These are phyloP conservation scores for Pseudogymnoascus verrucosus DNA, from an alignment of 2,329 filamentous ascomycete species.

Conservation along the genomic window DNA sequence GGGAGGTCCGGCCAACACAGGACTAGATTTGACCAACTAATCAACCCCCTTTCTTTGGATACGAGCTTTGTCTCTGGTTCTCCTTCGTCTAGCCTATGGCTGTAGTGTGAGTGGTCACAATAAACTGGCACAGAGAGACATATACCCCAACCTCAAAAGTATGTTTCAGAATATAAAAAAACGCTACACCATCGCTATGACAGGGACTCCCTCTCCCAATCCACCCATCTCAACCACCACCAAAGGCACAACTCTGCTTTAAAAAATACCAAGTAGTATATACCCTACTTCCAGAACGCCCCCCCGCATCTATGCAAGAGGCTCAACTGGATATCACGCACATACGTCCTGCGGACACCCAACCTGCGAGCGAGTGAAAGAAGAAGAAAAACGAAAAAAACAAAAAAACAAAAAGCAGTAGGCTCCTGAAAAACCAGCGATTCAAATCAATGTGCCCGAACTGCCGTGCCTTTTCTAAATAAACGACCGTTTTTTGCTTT, in stretches of 20 bases:
- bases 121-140: neutral
- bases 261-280: neutral
- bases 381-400: neutral
- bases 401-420: neutral
- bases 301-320: slow-evolving; percentile 7
- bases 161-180: neutral
- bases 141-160: neutral
- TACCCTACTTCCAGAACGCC: slow-evolving; percentile 6
- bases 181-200: neutral
- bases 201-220: neutral
- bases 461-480: neutral
- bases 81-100: neutral
- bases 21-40: neutral
- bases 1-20: neutral
- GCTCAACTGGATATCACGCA: slow-evolving; percentile 7
- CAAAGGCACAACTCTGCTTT: neutral
- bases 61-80: neutral
- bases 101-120: neutral
- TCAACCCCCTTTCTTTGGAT: neutral
- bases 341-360: slow-evolving; percentile 1
- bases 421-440: neutral
- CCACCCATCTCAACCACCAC: neutral
- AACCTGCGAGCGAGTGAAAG: neutral
- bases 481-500: neutral
- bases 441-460: neutral